These are phyloP conservation scores for Lantana camara DNA, from an alignment of 257 asterid genomes.

Conservation along the genomic window DNA sequence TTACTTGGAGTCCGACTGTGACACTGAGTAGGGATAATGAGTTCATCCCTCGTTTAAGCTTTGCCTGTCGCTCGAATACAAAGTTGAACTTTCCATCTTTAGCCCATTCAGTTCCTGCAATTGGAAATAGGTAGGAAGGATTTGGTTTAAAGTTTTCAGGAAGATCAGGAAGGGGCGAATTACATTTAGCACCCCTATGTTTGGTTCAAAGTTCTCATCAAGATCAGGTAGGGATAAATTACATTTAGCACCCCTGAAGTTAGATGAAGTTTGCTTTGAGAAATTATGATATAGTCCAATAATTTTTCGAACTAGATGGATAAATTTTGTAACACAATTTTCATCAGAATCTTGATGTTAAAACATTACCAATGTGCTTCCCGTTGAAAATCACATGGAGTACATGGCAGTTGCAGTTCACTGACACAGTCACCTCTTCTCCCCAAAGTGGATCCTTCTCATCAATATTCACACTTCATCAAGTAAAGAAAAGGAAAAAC, in stretches of 20 bases:
- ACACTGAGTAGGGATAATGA: slow-evolving; percentile 43
- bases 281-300: too few species aligned
- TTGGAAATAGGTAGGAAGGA: too few species aligned
- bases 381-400: slow-evolving; percentile 49
- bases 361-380: slow-evolving; percentile 38
- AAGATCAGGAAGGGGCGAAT: too few species aligned
- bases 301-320: too few species aligned
- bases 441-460: slow-evolving; percentile 39
- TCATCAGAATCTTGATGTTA: too few species aligned
- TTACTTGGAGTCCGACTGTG: slow-evolving; percentile 48
- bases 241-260: too few species aligned
- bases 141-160: too few species aligned
- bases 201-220: too few species aligned
- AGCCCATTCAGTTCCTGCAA: slow-evolving; percentile 32
- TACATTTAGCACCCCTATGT: too few species aligned
- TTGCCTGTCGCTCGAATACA: slow-evolving; percentile 17
- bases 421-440: slow-evolving; percentile 24
- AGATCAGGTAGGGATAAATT: too few species aligned
- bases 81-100: slow-evolving; percentile 22
- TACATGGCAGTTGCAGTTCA: slow-evolving; percentile 36
- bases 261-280: too few species aligned
- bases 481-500: neutral
- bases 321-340: too few species aligned
- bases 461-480: slow-evolving; percentile 28
- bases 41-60: slow-evolving; percentile 30